Percentiles rank a stretch among this genome's conserved stretches.
These are phyloP conservation scores for Nicotiana attenuata DNA, from an alignment of 257 asterid species.

Conservation along the genomic window DNA sequence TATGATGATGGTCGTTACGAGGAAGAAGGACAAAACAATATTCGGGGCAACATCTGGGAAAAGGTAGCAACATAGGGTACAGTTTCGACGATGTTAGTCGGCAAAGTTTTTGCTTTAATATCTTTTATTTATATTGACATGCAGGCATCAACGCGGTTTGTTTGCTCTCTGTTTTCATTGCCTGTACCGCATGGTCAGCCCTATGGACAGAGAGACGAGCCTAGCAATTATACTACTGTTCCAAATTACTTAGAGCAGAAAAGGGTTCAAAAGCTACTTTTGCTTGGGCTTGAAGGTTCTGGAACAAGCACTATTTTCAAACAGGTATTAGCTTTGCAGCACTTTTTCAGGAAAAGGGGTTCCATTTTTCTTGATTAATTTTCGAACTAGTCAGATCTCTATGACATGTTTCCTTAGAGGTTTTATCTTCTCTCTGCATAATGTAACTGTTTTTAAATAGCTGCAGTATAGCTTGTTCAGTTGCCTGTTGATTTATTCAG, in stretches of 20 bases:
- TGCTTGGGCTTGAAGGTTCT: conserved; percentile 81
- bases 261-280: conserved; percentile 72
- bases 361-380: background rate
- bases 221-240: conserved; percentile 61
- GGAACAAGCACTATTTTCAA: conserved; percentile 97
- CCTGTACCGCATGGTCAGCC: conserved; percentile 91
- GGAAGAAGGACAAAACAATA: conserved; percentile 98
- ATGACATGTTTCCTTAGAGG: background rate
- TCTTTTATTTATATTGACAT: background rate
- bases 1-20: conserved; percentile 97
- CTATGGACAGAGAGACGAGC: conserved; percentile 64
- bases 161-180: conserved; percentile 81
- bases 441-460: background rate
- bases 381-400: background rate
- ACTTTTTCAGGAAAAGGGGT: background rate
- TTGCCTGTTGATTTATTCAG: background rate
- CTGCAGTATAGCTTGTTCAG: background rate
- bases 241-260: conserved; percentile 79
- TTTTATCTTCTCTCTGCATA: background rate
- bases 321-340: conserved; percentile 47
- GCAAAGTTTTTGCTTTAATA: background rate
- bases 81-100: background rate
- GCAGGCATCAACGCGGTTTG: conserved; percentile 83
- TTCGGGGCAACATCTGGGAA: conserved; percentile 96
- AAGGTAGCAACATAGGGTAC: conserved; percentile 40